A percentile compares a stretch with the other conserved stretches of the same genome.
These are phyloP conservation scores for Trichoderma sp. DNA, from an alignment of 2,329 filamentous ascomycete genomes.

Conservation along the genomic window DNA sequence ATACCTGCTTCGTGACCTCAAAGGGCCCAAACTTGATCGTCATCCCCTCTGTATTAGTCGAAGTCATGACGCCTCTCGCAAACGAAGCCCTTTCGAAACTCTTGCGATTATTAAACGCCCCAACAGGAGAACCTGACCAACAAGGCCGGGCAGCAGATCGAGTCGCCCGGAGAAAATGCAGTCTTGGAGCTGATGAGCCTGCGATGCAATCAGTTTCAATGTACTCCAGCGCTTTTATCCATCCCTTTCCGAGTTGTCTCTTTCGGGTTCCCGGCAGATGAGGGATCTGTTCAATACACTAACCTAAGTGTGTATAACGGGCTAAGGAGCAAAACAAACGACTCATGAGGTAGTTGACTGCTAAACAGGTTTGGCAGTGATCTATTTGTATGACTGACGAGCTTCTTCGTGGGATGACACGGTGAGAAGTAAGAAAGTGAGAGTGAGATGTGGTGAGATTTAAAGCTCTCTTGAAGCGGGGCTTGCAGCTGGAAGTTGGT, in stretches of 20 bases:
- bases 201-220: no score
- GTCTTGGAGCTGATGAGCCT: not conserved
- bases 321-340: not conserved
- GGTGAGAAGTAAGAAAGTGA: slow-evolving; percentile 1
- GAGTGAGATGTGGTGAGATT: slow-evolving; percentile 24
- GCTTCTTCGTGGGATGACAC: not conserved
- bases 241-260: no score
- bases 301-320: not conserved
- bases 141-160: not conserved
- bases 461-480: slow-evolving; percentile 9
- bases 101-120: not conserved
- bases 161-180: not conserved
- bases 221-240: no score
- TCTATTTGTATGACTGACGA: no score
- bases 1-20: slow-evolving; percentile 73
- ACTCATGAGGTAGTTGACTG: not conserved
- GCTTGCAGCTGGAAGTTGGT: not conserved
- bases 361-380: no score
- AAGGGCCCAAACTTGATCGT: slow-evolving; percentile 72
- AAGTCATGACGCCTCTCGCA: slow-evolving; percentile 37
- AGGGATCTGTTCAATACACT: no score
- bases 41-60: slow-evolving; percentile 34
- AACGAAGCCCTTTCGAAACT: not conserved
- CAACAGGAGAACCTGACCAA: not conserved
- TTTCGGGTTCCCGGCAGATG: no score